phyloP scores from a whole-genome alignment of 2,329 filamentous ascomycete genomes.

The Aspergillus oerlinghausenensis region DNA sequence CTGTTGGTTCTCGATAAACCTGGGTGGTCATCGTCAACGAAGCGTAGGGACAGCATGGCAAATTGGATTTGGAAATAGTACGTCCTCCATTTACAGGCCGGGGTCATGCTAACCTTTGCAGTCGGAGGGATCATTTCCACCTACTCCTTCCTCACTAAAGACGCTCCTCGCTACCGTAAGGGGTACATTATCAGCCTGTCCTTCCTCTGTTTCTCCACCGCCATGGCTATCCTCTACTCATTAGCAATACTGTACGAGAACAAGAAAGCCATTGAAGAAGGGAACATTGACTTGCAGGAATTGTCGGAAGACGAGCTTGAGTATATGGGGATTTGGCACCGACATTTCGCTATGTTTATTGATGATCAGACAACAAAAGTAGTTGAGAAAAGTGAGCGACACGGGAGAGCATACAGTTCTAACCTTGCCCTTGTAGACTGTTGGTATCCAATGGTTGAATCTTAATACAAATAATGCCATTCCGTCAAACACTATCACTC shows the following conservation, averaged over 20 bases:
- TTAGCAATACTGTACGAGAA: slow-evolving; percentile 9
- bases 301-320: slow-evolving; percentile 6
- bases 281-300: not conserved
- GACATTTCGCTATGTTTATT: slow-evolving; percentile 16
- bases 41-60: slow-evolving; percentile 71
- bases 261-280: slow-evolving; percentile 1
- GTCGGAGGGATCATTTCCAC: slow-evolving; percentile 15
- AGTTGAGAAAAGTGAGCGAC: not conserved
- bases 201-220: slow-evolving; percentile 10
- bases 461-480: too few species aligned
- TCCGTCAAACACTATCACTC: too few species aligned
- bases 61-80: slow-evolving; percentile 58
- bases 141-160: slow-evolving; percentile 15
- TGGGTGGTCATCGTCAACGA: slow-evolving; percentile 66
- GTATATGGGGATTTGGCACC: slow-evolving; percentile 9
- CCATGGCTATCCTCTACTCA: slow-evolving; percentile 6
- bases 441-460: too few species aligned
- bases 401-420: not conserved
- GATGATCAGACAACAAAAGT: not conserved
- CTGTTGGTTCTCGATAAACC: slow-evolving; percentile 78
- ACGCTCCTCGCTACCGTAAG: slow-evolving; percentile 13
- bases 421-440: not conserved
- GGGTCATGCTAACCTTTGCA: not conserved
- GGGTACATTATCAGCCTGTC: slow-evolving; percentile 15
- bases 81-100: not conserved